Base-by-base conservation (phyloP, 495 filamentous ascomycete species). In the Astrothelium macrocarpum region DNA sequence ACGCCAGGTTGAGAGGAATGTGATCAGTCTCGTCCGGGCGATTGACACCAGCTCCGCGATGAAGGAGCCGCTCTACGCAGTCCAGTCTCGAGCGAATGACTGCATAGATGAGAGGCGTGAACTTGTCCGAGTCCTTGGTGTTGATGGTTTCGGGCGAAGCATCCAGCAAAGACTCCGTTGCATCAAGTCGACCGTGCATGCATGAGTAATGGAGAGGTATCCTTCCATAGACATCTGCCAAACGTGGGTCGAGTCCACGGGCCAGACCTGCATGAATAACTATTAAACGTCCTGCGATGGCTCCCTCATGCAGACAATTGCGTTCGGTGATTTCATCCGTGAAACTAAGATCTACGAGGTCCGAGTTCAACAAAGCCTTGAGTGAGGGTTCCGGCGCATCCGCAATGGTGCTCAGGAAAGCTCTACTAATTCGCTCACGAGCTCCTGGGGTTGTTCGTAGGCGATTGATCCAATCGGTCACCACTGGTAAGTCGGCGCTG, bases 251-350 rank as follows among this genome's bases (percentile, higher is more conserved):
- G 11, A 97, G 87, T 1, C 80, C 82, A 18, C 79, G 81, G 7
- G 80, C 72, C 31, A 97, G 79, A 7, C 89, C 91, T 42, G 87
- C 84, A 43, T 84, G 77, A 61, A 97, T 78, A 46, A 96, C 87
- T 66, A 87, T 85, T 4, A 81, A 72, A 66, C 89, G 89, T 7
- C 90, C 91, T 60, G 91, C 93, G 18, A 97, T 96, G 10, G 91
- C 86, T 4, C 94, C 91, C 75, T 97, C 92, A 65, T 98, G 94
- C 43, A 98, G 80, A 71, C 91, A 95, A 71, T 96, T 97, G 36
- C 94, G 82, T 71, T 96, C 91, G 71, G 97, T 98, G 70, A 98
- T 97, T 69, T 97, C 92, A 71, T 98, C 95, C 67, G 93, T 88
- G 0, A 88, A 89, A 64, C 88, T 87, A 11, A 97, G 80, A 72